Percentiles rank a stretch among this genome's conserved stretches.
Conservation (phyloP, 306 rosid species). For the Vicia villosa region DNA sequence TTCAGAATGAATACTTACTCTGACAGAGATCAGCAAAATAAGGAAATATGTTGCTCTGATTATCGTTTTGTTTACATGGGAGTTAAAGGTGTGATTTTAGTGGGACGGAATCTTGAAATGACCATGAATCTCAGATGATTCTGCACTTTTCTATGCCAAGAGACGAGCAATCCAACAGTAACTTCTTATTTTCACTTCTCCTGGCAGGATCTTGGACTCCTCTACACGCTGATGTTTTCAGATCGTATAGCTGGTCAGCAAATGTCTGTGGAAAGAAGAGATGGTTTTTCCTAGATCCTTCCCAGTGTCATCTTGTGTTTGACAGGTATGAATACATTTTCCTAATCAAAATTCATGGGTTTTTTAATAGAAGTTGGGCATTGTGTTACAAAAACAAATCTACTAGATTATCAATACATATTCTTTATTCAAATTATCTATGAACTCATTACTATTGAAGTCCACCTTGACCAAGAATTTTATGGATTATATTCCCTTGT, state of each 20-base stretch:
- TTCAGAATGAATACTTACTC: constrained; percentile 67
- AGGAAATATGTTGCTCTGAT: constrained; percentile 87
- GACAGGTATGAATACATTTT: constrained; percentile 64
- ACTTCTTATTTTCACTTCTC: constrained; percentile 40
- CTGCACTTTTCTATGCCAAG: constrained; percentile 25
- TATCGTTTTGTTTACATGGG: constrained; percentile 97
- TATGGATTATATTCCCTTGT: background rate
- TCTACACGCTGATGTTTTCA: constrained; percentile 95
- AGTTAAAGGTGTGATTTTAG: constrained; percentile 63
- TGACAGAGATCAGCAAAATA: constrained; percentile 50
- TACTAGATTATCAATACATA: background rate
- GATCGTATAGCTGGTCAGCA: constrained; percentile 96
- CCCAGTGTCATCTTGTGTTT: constrained; percentile 75
- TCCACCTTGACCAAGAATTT: background rate
- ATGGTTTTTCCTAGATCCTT: constrained; percentile 88
- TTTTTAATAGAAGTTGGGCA: constrained; percentile 12
- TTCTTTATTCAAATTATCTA: constrained; percentile 5
- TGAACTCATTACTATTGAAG: background rate
- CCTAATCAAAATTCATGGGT: constrained; percentile 12
- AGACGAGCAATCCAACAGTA: constrained; percentile 25
- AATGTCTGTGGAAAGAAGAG: constrained; percentile 89
- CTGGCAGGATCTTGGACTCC: constrained; percentile 94
- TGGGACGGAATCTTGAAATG: constrained; percentile 16
- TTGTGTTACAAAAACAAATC: background rate
- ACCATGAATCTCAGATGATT: background rate